These are phyloP conservation scores for Kodamaea anthophila DNA, from an alignment of 1,139 yeast species.

Conservation along the genomic window DNA sequence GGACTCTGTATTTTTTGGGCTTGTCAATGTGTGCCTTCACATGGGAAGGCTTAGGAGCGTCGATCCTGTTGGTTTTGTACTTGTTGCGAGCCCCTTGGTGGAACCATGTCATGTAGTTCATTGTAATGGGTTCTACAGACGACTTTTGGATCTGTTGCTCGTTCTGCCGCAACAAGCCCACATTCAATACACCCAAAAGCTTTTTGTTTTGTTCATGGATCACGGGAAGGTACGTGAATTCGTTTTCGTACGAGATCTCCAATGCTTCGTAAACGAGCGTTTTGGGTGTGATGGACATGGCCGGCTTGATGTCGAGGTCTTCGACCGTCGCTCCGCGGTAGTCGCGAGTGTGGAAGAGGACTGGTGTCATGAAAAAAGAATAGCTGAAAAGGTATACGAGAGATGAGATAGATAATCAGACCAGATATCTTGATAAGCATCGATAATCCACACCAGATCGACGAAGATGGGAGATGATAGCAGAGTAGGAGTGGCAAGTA, in stretches of 20 bases:
- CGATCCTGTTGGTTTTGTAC: conserved; percentile 19
- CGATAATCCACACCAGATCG: too few species aligned
- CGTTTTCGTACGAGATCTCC: conserved; percentile 49
- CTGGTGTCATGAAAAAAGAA: too few species aligned
- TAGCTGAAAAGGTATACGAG: too few species aligned
- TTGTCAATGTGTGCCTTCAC: conserved; percentile 17
- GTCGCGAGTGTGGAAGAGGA: conserved; percentile 30
- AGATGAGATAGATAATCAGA: too few species aligned
- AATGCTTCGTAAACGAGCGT: conserved; percentile 45
- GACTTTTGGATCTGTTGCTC: conserved; percentile 19
- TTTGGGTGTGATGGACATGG: conserved; percentile 49
- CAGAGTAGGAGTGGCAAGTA: too few species aligned
- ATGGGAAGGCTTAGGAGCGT: neutral
- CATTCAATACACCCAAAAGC: conserved; percentile 51
- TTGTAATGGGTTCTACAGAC: conserved; percentile 25
- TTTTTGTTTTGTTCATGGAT: conserved; percentile 45
- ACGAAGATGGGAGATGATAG: too few species aligned
- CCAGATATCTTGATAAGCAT: too few species aligned
- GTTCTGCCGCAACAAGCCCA: conserved; percentile 35
- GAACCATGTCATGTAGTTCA: conserved; percentile 41
- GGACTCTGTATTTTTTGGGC: conserved; percentile 34
- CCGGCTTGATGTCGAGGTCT: conserved; percentile 58
- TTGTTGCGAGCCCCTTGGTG: conserved; percentile 30
- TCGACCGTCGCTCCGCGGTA: conserved; percentile 54
- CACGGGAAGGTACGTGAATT: conserved; percentile 54